A percentile compares a stretch with the other conserved stretches of the same genome.
These are phyloP conservation scores for Apiospora rasikravindrae DNA, from an alignment of 2,329 filamentous ascomycete species.

Conservation along the genomic window DNA sequence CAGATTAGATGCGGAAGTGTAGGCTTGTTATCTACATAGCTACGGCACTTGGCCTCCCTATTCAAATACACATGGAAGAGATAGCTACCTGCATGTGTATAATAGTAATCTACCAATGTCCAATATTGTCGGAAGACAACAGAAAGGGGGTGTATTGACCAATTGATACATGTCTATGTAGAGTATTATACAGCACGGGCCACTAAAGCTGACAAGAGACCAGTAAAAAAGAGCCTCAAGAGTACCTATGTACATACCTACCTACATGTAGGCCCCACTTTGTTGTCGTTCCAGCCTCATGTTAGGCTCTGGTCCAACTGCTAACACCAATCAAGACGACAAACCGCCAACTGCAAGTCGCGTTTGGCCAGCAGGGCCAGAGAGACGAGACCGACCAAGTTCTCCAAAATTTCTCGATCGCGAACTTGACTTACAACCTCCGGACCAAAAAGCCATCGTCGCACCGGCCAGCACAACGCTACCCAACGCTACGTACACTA, in stretches of 20 bases:
- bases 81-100: background rate
- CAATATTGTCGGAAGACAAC: no score
- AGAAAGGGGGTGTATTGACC: no score
- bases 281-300: constrained; percentile 4
- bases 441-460: constrained; percentile 8
- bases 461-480: constrained; percentile 20
- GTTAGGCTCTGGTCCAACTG: background rate
- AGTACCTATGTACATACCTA: no score
- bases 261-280: background rate
- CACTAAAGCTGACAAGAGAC: background rate
- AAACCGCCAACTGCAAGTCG: background rate
- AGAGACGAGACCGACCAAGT: background rate
- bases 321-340: background rate
- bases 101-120: background rate
- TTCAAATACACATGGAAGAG: background rate
- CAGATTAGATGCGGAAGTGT: background rate
- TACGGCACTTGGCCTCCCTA: background rate
- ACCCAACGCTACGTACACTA: constrained; percentile 9
- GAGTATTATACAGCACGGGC: background rate
- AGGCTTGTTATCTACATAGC: background rate
- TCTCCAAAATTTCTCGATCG: constrained; percentile 18
- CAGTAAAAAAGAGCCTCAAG: constrained; percentile 8
- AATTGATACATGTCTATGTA: no score
- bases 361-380: constrained; percentile 1
- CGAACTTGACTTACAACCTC: constrained; percentile 18